Base-by-base conservation (phyloP, 2,329 filamentous ascomycete genomes). In the Orbilia brochopaga region DNA sequence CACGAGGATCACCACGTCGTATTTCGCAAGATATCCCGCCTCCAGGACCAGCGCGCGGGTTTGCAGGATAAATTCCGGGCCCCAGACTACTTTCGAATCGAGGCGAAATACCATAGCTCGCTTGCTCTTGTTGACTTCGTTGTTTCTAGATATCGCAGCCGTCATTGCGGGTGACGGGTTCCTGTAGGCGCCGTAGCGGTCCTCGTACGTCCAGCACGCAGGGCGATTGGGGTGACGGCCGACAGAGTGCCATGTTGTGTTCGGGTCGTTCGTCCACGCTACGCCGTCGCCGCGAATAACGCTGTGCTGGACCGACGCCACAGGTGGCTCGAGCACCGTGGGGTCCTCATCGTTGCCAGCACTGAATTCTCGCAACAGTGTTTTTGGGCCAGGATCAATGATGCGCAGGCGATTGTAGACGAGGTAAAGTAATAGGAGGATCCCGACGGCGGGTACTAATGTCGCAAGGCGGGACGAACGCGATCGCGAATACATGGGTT, bases 141-240 rank as follows among this genome's bases (percentile, higher is more conserved):
- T 53, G 50, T 53, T 53, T 2, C 35, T 21, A 37, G 66, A 59
- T 21, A 70, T 64, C 10, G 35, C n/a, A 8, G 6, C 23, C 1
- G 52, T 2, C 40, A 52, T 51, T 7, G 53, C 40, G 5, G 37
- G n/a, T 13, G 66, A 59, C 2, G 19, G 17, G 4, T 48, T 35
- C 21, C 60, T 55, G 59, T 70, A 64, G n/a, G 56, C 40, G 7
- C 54, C 48, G 27, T 55, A 70, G 1, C 66, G 66, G 15, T 70
- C 66, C 1, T 64, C 50, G 60, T 55, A 70, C 7, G 59, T 70
- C 66, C 66, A 70, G 54, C 65, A 72, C 17, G 59, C 60, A 1
- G 50, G 56, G 1, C 54, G 48, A 5, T 21, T 54, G 1, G 67
- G 67, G 8, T 24, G 54, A 13, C 60, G 60, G 19, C 60, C 51